A percentile compares a stretch with the other conserved stretches of the same genome.
Conservation (phyloP, 148 eudicot species). For the Cornus kousa region DNA sequence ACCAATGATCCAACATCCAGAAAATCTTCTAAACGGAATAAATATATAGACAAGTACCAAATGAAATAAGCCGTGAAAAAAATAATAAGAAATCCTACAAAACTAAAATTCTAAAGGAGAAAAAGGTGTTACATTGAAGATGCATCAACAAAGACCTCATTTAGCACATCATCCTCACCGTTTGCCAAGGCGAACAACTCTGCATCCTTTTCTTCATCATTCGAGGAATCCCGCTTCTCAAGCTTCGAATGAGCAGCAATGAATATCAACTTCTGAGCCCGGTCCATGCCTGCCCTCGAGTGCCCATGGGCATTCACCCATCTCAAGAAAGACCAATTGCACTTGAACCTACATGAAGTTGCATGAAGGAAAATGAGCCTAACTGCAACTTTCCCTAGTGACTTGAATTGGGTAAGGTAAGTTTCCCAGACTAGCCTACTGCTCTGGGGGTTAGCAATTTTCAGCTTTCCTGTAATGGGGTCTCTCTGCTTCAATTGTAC, state of each 20-base stretch:
- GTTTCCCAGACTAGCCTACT: constrained; percentile 99
- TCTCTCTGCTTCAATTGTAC: constrained; percentile 90
- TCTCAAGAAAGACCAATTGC: constrained; percentile 48
- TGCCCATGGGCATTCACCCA: constrained; percentile 52
- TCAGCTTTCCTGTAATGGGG: constrained; percentile 76
- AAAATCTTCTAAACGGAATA: constrained; percentile 32
- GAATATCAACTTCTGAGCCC: constrained; percentile 82
- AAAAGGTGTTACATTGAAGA: constrained; percentile 47
- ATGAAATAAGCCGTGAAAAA: constrained; percentile 24
- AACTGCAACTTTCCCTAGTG: constrained; percentile 81
- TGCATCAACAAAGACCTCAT: constrained; percentile 84
- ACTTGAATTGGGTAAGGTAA: constrained; percentile 73
- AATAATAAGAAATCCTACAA: constrained; percentile 43
- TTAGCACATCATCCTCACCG: constrained; percentile 80
- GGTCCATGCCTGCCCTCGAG: constrained; percentile 61
- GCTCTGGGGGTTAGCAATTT: constrained; percentile 77
- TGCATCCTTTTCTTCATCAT: constrained; percentile 72
- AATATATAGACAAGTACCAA: constrained; percentile 15
- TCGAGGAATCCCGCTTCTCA: constrained; percentile 60
- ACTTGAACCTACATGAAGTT: constrained; percentile 71
- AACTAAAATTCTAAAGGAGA: constrained; percentile 24
- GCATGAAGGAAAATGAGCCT: constrained; percentile 87
- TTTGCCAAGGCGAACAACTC: constrained; percentile 61
- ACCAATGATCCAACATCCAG: constrained; percentile 28
- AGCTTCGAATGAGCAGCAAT: constrained; percentile 79